Percentiles rank a stretch among this genome's conserved stretches.
Evolutionary conservation across 2,329 filamentous ascomycete species (phyloP).

Genomic region (Fusarium fujikuroi): DNA sequence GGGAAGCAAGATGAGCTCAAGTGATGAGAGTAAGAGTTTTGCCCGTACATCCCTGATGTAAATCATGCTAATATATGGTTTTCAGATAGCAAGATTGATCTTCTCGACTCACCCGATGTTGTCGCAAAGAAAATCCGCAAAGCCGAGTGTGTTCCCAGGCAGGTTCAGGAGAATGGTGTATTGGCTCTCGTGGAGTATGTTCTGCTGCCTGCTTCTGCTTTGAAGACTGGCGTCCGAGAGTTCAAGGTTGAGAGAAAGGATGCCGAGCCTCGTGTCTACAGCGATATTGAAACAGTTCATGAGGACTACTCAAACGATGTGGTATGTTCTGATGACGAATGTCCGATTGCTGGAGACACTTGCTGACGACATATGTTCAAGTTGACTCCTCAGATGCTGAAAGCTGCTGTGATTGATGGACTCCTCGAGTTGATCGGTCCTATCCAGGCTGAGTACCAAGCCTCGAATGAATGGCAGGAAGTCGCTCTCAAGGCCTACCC

Average conservation of each 20-base stretch:
- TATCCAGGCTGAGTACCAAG: constrained; percentile 78
- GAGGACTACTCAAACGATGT: constrained; percentile 84
- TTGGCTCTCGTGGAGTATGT: too few species aligned
- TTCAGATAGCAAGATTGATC: constrained; percentile 86
- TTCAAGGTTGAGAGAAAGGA: constrained; percentile 76
- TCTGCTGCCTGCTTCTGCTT: too few species aligned
- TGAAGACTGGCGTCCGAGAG: too few species aligned
- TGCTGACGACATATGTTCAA: too few species aligned
- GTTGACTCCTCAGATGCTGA: too few species aligned
- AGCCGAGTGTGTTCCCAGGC: too few species aligned
- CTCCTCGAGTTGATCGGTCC: constrained; percentile 80
- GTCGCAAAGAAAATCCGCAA: too few species aligned
- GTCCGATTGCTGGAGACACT: too few species aligned
- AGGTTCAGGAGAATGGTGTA: too few species aligned
- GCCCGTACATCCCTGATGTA: fast-evolving
- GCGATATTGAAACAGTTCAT: constrained; percentile 82
- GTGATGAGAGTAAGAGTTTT: constrained; percentile 65
- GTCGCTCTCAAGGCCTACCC: constrained; percentile 83
- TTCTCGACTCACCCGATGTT: constrained; percentile 81
- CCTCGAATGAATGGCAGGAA: constrained; percentile 79
- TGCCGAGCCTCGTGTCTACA: constrained; percentile 84
- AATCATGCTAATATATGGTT: not conserved
- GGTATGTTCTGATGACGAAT: too few species aligned
- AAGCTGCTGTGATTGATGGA: constrained; percentile 81
- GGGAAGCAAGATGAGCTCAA: constrained; percentile 88